phyloP scores from a whole-genome alignment of 1,139 yeast genomes.

The Yamadazyma kanchanaburiensis region DNA sequence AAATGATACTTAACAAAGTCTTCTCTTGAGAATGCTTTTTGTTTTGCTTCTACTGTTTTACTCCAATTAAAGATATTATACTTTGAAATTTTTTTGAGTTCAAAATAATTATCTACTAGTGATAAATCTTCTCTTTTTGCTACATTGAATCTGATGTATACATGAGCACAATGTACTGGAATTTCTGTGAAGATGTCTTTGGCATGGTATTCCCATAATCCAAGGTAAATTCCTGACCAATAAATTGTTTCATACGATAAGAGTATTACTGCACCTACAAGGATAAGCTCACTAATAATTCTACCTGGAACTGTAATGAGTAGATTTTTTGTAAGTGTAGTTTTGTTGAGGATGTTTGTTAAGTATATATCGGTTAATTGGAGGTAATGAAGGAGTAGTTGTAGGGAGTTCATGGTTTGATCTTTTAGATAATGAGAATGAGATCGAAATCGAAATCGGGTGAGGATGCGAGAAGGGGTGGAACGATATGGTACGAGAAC shows the following conservation, averaged over 20 bases:
- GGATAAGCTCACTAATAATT: conserved; percentile 34
- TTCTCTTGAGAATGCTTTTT: conserved; percentile 19
- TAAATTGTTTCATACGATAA: conserved; percentile 42
- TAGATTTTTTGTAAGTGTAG: conserved; percentile 9
- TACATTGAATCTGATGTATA: conserved; percentile 52
- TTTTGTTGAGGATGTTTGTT: conserved; percentile 2
- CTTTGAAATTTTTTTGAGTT: conserved; percentile 22
- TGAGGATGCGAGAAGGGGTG: too few relatives aligned
- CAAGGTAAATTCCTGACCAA: conserved; percentile 47
- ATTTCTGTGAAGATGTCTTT: conserved; percentile 64
- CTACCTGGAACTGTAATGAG: conserved; percentile 23
- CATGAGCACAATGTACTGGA: conserved; percentile 77
- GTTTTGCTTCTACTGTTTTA: conserved; percentile 23
- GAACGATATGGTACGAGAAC: too few relatives aligned
- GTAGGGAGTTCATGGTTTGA: not conserved
- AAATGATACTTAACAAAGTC: conserved; percentile 59
- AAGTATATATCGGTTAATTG: conserved; percentile 5
- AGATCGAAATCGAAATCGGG: too few relatives aligned
- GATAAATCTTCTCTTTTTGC: conserved; percentile 19
- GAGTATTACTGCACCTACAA: conserved; percentile 22
- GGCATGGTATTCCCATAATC: conserved; percentile 60
- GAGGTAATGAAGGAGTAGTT: conserved; percentile 1
- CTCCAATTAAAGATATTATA: conserved; percentile 25
- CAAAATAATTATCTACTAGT: conserved; percentile 24
- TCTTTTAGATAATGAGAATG: not conserved